Percentiles rank a stretch among this genome's conserved stretches.
Evolutionary conservation across 2,329 filamentous ascomycete species (phyloP).

Genomic region (Neonectria sp.): DNA sequence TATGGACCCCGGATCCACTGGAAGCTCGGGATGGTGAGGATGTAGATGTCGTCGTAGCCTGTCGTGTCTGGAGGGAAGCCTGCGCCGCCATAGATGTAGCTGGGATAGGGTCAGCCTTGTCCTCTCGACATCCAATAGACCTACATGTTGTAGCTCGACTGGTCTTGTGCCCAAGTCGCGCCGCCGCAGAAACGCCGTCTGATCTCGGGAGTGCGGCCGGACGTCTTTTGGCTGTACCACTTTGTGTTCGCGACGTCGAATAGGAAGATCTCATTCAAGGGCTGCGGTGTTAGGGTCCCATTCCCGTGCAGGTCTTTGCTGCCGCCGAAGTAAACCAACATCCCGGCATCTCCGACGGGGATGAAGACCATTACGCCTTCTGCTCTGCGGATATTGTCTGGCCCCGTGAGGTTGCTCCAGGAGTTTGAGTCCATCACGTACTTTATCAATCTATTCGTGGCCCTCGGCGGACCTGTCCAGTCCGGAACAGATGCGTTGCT

Average conservation of each 20-base stretch:
- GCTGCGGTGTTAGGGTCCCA: slow-evolving; percentile 12
- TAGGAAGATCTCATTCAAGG: slow-evolving; percentile 25
- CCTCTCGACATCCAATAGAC: not conserved
- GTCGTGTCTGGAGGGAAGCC: slow-evolving; percentile 12
- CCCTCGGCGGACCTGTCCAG: slow-evolving; percentile 4
- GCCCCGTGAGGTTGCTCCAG: slow-evolving; percentile 9
- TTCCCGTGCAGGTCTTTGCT: slow-evolving; percentile 2
- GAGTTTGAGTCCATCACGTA: slow-evolving; percentile 16
- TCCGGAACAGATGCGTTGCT: slow-evolving; percentile 26
- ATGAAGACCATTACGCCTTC: slow-evolving; percentile 27
- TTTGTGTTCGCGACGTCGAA: slow-evolving; percentile 17
- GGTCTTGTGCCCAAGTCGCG: slow-evolving; percentile 25
- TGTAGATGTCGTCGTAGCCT: slow-evolving; percentile 27
- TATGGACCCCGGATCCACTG: slow-evolving; percentile 24
- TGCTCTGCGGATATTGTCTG: slow-evolving; percentile 12
- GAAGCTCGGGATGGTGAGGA: slow-evolving; percentile 26
- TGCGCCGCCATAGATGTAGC: slow-evolving; percentile 22
- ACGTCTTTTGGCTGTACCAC: slow-evolving; percentile 24
- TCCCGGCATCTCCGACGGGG: slow-evolving; percentile 22
- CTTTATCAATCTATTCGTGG: slow-evolving; percentile 5
- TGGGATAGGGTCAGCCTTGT: not conserved
- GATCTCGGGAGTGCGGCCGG: slow-evolving; percentile 19
- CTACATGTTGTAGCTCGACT: slow-evolving; percentile 28
- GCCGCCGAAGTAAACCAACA: slow-evolving; percentile 29
- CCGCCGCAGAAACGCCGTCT: slow-evolving; percentile 27